Conservation (phyloP, 768 basidiomycete species). For the Rhodotorula toruloides region DNA sequence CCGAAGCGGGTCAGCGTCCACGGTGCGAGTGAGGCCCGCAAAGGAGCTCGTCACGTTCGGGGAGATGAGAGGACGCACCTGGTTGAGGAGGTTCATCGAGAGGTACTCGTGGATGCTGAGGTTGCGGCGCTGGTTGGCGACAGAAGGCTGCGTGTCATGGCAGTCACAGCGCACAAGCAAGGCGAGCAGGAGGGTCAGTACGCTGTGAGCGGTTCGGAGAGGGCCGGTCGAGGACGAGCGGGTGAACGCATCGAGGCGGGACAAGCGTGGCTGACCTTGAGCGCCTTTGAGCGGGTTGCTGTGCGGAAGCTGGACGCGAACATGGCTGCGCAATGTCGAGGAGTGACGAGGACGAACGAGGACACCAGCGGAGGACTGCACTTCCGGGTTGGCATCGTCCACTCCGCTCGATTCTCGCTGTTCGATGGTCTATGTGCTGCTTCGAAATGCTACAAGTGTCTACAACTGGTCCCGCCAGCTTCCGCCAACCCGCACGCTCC, state of each 20-base stretch:
- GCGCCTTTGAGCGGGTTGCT: conserved; percentile 13
- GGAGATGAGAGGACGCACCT: conserved; percentile 54
- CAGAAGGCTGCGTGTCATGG: conserved; percentile 14
- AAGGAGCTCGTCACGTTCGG: too few species aligned
- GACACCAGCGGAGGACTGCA: too few species aligned
- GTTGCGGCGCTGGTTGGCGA: conserved; percentile 38
- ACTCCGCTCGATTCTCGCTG: too few species aligned
- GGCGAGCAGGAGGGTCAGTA: not conserved
- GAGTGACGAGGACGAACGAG: not conserved
- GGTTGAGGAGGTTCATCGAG: conserved; percentile 87
- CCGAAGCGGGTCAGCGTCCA: not conserved
- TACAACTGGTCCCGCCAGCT: too few species aligned
- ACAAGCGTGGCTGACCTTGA: conserved; percentile 20
- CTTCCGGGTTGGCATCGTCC: too few species aligned
- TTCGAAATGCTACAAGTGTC: too few species aligned
- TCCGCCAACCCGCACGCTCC: too few species aligned
- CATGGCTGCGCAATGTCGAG: conserved; percentile 20
- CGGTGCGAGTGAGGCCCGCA: not conserved
- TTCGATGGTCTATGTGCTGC: too few species aligned
- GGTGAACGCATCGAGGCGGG: not conserved
- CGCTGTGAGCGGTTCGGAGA: not conserved
- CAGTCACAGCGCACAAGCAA: not conserved
- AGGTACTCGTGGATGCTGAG: conserved; percentile 95
- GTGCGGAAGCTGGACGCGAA: conserved; percentile 27
- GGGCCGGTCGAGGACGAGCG: conserved; percentile 2